Evolutionary conservation across 371 early-diverging fungal genomes (phyloP).

Genomic region (Basidiobolus meristosporus): DNA sequence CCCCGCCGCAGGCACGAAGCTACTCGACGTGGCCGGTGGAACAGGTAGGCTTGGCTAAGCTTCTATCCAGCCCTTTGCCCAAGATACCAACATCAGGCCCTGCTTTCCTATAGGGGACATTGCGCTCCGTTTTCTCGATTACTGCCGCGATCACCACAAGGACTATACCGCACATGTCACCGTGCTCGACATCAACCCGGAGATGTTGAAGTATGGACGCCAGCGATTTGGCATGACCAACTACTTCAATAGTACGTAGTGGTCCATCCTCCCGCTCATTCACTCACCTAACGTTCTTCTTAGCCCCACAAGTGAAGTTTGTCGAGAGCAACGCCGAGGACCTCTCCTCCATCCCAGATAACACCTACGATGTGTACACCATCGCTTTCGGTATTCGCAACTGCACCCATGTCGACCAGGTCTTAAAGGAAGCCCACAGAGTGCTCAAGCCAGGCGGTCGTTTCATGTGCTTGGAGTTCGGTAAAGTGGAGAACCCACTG

Average conservation of each 20-base stretch:
- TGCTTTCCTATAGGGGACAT: constrained; percentile 93
- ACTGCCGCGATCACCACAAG: constrained; percentile 43
- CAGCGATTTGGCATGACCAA: constrained; percentile 40
- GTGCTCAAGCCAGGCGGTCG: constrained; percentile 89
- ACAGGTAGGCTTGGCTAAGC: no score
- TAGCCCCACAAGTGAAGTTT: constrained; percentile 40
- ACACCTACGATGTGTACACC: constrained; percentile 78
- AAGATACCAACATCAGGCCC: no score
- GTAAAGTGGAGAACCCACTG: constrained; percentile 75
- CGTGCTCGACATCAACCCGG: constrained; percentile 88
- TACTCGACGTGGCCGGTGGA: constrained; percentile 94
- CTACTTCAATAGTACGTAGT: no score
- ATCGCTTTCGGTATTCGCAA: constrained; percentile 95
- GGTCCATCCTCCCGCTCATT: no score
- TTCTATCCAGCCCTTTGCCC: no score
- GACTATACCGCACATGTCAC: constrained; percentile 53
- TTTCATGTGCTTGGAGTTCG: constrained; percentile 89
- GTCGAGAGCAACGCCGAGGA: constrained; percentile 83
- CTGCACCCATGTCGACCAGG: constrained; percentile 83
- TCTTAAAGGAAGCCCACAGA: constrained; percentile 75
- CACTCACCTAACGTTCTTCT: no score
- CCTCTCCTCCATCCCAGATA: constrained; percentile 49
- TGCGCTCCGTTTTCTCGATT: constrained; percentile 79
- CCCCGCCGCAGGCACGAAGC: constrained; percentile 63
- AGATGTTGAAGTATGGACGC: constrained; percentile 84